phyloP scores from a whole-genome alignment of 768 basidiomycete genomes.

The Tylopilus cervinicoccineus region DNA sequence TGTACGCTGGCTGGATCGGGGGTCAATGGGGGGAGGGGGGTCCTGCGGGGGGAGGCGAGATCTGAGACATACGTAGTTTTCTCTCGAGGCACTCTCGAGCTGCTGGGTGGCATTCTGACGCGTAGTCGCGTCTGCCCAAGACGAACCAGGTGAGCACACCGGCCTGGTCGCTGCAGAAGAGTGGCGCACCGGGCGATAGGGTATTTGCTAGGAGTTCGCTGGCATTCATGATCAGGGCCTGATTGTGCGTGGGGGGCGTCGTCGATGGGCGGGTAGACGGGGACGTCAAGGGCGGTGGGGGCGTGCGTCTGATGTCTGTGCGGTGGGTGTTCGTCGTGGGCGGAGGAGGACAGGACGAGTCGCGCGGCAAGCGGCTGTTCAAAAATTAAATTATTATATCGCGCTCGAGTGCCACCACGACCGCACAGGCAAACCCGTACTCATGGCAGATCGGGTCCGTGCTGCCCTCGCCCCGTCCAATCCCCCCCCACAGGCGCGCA shows the following conservation, averaged over 20 bases:
- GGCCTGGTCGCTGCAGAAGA: slow-evolving; percentile 30
- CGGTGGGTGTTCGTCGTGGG: too few species aligned
- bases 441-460: slow-evolving; percentile 33
- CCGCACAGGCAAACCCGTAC: too few species aligned
- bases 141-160: slow-evolving; percentile 19
- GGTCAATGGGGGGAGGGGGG: slow-evolving; percentile 8
- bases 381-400: slow-evolving; percentile 30
- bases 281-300: slow-evolving; percentile 11
- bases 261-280: slow-evolving; percentile 17
- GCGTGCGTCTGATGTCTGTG: slow-evolving; percentile 10
- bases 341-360: slow-evolving; percentile 22
- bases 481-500: slow-evolving; percentile 49
- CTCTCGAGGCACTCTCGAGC: slow-evolving; percentile 79
- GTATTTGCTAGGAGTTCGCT: slow-evolving; percentile 89
- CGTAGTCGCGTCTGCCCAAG: slow-evolving; percentile 69
- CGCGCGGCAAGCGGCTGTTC: slow-evolving; percentile 35
- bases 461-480: neutral
- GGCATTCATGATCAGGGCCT: slow-evolving; percentile 71
- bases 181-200: slow-evolving; percentile 76
- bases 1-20: slow-evolving; percentile 75
- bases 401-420: too few species aligned
- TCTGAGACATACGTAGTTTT: slow-evolving; percentile 80
- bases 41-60: slow-evolving; percentile 10
- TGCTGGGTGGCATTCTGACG: slow-evolving; percentile 90
- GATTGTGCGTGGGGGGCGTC: slow-evolving; percentile 21